A percentile compares a stretch with the other conserved stretches of the same genome.
These are phyloP conservation scores for Naegleria fowleri DNA, from an alignment of 208 protist species.

Conservation along the genomic window DNA sequence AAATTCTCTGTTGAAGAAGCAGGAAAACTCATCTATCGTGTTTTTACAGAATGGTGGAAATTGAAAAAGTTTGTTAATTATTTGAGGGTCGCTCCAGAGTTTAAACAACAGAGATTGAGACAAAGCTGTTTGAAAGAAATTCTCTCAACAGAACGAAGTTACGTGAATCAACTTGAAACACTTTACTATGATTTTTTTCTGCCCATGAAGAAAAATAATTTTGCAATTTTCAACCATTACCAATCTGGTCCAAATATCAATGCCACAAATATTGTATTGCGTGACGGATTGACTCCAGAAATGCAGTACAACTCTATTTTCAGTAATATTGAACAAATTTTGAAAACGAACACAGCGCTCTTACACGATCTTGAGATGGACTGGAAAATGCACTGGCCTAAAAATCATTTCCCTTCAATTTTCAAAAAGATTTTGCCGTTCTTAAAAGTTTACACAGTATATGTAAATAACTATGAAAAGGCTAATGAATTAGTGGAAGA, in stretches of 20 bases:
- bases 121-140: slow-evolving; percentile 19
- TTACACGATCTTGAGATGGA: slow-evolving; percentile 28
- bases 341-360: slow-evolving; percentile 31
- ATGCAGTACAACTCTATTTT: slow-evolving; percentile 37
- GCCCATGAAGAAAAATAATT: background rate
- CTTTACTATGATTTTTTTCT: slow-evolving; percentile 14
- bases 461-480: slow-evolving; percentile 19
- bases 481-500: background rate
- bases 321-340: slow-evolving; percentile 36
- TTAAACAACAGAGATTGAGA: slow-evolving; percentile 10
- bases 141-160: slow-evolving; percentile 24
- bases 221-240: background rate
- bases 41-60: background rate
- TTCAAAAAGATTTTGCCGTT: slow-evolving; percentile 17
- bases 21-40: background rate
- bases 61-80: background rate
- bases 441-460: slow-evolving; percentile 33
- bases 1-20: background rate
- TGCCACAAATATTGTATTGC: background rate
- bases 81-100: background rate
- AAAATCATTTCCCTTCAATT: slow-evolving; percentile 20
- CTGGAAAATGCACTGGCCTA: background rate
- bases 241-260: background rate
- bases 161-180: slow-evolving; percentile 20
- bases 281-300: background rate